Conservation (phyloP, 768 basidiomycete genomes). For the Podaxis sp. region DNA sequence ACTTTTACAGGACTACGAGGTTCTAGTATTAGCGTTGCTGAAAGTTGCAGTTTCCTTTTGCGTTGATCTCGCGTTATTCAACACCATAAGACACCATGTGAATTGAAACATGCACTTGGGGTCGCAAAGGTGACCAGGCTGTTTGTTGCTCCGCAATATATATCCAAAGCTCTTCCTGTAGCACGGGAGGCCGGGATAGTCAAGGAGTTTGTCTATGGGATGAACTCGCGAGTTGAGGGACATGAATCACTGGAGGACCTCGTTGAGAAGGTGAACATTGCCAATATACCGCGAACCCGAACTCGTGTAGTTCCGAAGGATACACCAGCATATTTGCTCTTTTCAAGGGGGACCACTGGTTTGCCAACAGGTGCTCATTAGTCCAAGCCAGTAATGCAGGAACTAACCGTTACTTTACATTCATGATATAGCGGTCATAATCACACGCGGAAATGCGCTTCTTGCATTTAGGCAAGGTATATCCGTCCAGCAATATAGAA, state of each 20-base stretch:
- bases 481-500: conserved; percentile 22
- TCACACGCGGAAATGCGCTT: conserved; percentile 59
- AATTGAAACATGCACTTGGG: conserved; percentile 29
- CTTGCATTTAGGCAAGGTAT: conserved; percentile 35
- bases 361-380: conserved; percentile 55
- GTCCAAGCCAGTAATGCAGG: neutral
- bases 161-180: conserved; percentile 24
- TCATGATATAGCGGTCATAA: conserved; percentile 51
- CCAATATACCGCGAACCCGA: conserved; percentile 32
- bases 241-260: conserved; percentile 37
- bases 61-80: conserved; percentile 30
- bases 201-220: conserved; percentile 39
- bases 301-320: conserved; percentile 42
- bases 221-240: conserved; percentile 31
- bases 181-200: conserved; percentile 30
- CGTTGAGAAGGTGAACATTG: conserved; percentile 31
- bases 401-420: no score
- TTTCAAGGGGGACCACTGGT: conserved; percentile 76
- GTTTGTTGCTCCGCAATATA: conserved; percentile 27
- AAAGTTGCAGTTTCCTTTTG: conserved; percentile 25
- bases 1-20: conserved; percentile 26
- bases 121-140: conserved; percentile 27
- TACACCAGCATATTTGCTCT: conserved; percentile 63
- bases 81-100: conserved; percentile 32
- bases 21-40: conserved; percentile 25